Percentiles rank a stretch among this genome's conserved stretches.
Evolutionary conservation across 805 yeast genomes (phyloP).

Genomic region (Myxozyma melibiosi): DNA sequence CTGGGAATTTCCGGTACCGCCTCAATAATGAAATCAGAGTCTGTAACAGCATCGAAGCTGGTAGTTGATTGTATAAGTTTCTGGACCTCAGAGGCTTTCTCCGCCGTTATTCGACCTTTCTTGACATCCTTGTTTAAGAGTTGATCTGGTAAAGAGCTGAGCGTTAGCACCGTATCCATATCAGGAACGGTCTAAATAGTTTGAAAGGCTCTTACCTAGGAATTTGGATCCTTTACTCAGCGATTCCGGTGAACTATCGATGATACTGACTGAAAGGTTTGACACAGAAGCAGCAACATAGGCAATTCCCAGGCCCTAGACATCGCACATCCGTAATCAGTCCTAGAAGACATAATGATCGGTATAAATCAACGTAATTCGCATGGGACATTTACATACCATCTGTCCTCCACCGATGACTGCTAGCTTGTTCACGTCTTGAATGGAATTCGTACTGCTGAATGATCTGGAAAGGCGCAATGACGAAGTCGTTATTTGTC

Average conservation of each 20-base stretch:
- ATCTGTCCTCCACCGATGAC: slow-evolving; percentile 51
- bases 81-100: slow-evolving; percentile 39
- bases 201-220: slow-evolving; percentile 32
- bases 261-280: slow-evolving; percentile 42
- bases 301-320: slow-evolving; percentile 48
- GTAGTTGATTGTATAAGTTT: slow-evolving; percentile 37
- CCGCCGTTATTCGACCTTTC: slow-evolving; percentile 42
- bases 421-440: slow-evolving; percentile 37
- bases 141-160: slow-evolving; percentile 35
- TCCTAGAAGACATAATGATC: background rate
- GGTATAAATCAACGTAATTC: background rate
- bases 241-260: slow-evolving; percentile 42
- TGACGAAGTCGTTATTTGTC: background rate
- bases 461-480: too few species aligned
- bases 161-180: background rate
- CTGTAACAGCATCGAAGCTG: slow-evolving; percentile 35
- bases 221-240: slow-evolving; percentile 42
- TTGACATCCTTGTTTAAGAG: slow-evolving; percentile 45
- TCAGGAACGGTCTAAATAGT: too few species aligned
- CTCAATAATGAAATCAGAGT: slow-evolving; percentile 47
- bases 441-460: background rate
- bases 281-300: slow-evolving; percentile 47
- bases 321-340: background rate
- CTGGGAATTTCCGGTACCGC: slow-evolving; percentile 49
- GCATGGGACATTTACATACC: slow-evolving; percentile 36